Conservation (phyloP, 1,139 yeast species). For the Candida tetrigidarum region DNA sequence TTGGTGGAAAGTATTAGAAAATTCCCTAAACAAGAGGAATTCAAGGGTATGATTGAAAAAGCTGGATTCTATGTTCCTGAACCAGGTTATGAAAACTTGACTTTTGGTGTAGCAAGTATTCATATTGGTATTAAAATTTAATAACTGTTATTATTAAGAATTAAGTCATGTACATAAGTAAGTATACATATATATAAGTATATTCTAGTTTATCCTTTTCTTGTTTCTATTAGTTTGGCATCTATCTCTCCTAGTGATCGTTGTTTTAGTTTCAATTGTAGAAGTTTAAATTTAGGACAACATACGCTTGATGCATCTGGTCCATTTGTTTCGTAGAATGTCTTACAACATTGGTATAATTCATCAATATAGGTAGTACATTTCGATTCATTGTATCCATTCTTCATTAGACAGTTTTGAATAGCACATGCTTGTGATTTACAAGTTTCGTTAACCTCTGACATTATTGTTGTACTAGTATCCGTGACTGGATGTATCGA, state of each 20-base stretch:
- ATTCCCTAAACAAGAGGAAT: conserved; percentile 92
- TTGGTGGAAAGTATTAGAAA: conserved; percentile 90
- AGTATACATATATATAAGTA: not conserved
- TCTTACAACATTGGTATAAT: conserved; percentile 63
- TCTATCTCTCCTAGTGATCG: conserved; percentile 55
- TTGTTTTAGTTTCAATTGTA: conserved; percentile 62
- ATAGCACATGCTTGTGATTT: conserved; percentile 72
- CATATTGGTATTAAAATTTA: conserved; percentile 90
- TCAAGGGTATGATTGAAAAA: conserved; percentile 88
- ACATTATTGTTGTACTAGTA: not conserved
- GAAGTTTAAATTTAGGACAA: conserved; percentile 63
- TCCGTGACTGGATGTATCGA: too few relatives aligned
- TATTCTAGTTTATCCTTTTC: not conserved
- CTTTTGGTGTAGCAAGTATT: conserved; percentile 97
- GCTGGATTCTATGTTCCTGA: conserved; percentile 93
- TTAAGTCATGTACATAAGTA: not conserved
- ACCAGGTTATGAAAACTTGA: conserved; percentile 89
- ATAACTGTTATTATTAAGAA: not conserved
- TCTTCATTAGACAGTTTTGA: conserved; percentile 61
- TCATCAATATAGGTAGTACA: conserved; percentile 63
- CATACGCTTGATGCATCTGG: conserved; percentile 60
- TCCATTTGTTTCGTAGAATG: conserved; percentile 57
- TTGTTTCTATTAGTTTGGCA: conserved; percentile 46
- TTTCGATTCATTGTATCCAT: conserved; percentile 62
- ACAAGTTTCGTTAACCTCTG: conserved; percentile 48